Percentiles rank a stretch among this genome's conserved stretches.
Evolutionary conservation across 169 alveolate genomes (phyloP).

Genomic region (Plasmodium falciparum): DNA sequence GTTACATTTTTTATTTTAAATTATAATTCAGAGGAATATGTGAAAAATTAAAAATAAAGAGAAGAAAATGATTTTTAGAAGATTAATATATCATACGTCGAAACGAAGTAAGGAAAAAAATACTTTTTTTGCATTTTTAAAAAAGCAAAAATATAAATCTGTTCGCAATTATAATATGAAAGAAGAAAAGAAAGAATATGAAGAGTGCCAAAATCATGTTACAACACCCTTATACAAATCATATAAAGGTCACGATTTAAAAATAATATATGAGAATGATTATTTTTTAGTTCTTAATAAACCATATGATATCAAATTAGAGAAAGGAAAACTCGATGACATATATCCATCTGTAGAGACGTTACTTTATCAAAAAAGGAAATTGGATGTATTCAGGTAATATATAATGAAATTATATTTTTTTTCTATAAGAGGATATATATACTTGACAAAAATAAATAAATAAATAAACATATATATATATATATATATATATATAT

Average conservation of each 20-base stretch:
- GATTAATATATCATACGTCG: slow-evolving; percentile 16
- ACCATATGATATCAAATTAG: slow-evolving; percentile 73
- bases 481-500: not conserved
- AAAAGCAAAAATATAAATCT: slow-evolving; percentile 4
- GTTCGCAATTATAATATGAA: not conserved
- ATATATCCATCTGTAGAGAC: slow-evolving; percentile 75
- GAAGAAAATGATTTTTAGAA: slow-evolving; percentile 46
- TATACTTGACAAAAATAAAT: not conserved
- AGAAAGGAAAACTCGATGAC: slow-evolving; percentile 54
- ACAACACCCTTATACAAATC: slow-evolving; percentile 43
- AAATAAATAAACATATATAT: not conserved
- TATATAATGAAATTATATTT: not conserved
- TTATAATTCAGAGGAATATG: not conserved
- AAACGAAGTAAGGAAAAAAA: slow-evolving; percentile 22
- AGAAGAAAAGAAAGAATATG: not conserved
- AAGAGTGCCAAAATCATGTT: too few relatives aligned
- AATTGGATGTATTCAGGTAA: slow-evolving; percentile 52
- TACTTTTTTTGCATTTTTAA: not conserved
- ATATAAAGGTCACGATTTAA: slow-evolving; percentile 56
- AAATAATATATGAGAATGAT: slow-evolving; percentile 62
- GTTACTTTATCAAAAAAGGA: slow-evolving; percentile 44
- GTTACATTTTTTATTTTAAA: too few relatives aligned
- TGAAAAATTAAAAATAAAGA: slow-evolving; percentile 11
- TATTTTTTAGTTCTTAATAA: slow-evolving; percentile 58
- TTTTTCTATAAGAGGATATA: too few relatives aligned